phyloP scores from a whole-genome alignment of 2,329 filamentous ascomycete genomes.

The Mycosphaerella sp. region DNA sequence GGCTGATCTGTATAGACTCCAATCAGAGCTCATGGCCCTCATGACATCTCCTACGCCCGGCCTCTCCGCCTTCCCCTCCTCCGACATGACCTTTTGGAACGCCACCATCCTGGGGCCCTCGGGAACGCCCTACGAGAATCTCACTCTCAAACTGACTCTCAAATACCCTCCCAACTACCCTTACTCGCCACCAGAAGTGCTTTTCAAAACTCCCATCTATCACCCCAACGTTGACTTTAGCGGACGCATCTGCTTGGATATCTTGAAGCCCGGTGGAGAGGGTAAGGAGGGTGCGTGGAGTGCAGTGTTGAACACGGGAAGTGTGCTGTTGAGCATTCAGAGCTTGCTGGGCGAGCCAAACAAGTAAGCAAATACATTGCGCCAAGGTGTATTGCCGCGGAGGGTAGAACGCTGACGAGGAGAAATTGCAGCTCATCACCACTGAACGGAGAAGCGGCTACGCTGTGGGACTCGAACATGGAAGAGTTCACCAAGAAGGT shows the following conservation, averaged over 20 bases:
- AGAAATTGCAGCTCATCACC: constrained; percentile 65
- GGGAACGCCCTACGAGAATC: constrained; percentile 81
- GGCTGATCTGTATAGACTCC: constrained; percentile 55
- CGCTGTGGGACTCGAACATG: constrained; percentile 86
- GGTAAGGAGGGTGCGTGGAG: constrained; percentile 77
- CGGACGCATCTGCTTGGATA: constrained; percentile 93
- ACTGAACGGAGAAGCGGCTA: constrained; percentile 90
- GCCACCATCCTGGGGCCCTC: constrained; percentile 88
- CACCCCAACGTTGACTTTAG: constrained; percentile 98
- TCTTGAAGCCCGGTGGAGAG: constrained; percentile 59
- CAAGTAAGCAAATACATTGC: constrained; percentile 61
- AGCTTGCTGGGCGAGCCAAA: constrained; percentile 95
- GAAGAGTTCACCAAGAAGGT: constrained; percentile 77
- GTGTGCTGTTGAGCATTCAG: constrained; percentile 85
- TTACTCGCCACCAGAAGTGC: constrained; percentile 79
- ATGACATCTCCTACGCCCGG: constrained; percentile 94
- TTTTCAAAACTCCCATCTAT: constrained; percentile 99
- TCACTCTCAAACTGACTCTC: constrained; percentile 89
- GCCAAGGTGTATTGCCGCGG: background rate
- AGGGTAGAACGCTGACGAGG: constrained; percentile 11
- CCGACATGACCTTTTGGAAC: constrained; percentile 86
- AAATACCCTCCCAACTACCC: constrained; percentile 89
- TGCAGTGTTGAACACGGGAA: constrained; percentile 93
- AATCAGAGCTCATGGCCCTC: constrained; percentile 96
- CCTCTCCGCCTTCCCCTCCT: constrained; percentile 89